Percentiles rank a stretch among this genome's conserved stretches.
These are phyloP conservation scores for Neonectria hederae DNA, from an alignment of 2,329 filamentous ascomycete genomes.

Conservation along the genomic window DNA sequence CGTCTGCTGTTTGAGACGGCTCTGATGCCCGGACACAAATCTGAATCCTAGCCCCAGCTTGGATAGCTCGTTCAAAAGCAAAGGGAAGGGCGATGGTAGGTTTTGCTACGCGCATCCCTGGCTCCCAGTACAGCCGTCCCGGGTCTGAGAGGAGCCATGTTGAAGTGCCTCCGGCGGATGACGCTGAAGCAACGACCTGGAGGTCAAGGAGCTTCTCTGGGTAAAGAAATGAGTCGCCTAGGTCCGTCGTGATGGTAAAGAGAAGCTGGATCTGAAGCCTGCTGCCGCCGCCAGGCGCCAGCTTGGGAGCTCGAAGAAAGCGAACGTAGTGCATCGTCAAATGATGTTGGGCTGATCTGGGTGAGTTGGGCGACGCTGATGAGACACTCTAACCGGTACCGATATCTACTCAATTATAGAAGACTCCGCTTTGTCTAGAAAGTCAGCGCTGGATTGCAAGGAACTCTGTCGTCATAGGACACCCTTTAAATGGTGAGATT, in stretches of 20 bases:
- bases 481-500: slow-evolving; percentile 2
- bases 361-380: not conserved
- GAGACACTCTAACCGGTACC: slow-evolving; percentile 1
- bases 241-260: slow-evolving; percentile 66
- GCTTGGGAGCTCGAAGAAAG: slow-evolving; percentile 58
- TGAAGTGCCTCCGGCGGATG: slow-evolving; percentile 30
- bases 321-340: slow-evolving; percentile 66
- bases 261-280: slow-evolving; percentile 53
- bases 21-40: slow-evolving; percentile 44
- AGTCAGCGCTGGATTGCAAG: slow-evolving; percentile 1
- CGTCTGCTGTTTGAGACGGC: slow-evolving; percentile 39
- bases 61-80: slow-evolving; percentile 39
- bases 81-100: slow-evolving; percentile 43
- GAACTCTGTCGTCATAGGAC: not conserved
- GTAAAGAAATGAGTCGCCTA: slow-evolving; percentile 64
- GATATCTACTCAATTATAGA: slow-evolving; percentile 7
- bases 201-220: slow-evolving; percentile 57
- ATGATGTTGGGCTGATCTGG: not conserved
- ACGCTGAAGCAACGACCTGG: slow-evolving; percentile 46
- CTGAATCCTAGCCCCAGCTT: slow-evolving; percentile 38
- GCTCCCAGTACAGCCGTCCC: slow-evolving; percentile 43
- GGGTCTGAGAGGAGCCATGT: slow-evolving; percentile 40
- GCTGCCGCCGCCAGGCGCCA: slow-evolving; percentile 40
- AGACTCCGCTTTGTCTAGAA: not conserved
- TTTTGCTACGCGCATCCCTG: slow-evolving; percentile 54